Evolutionary conservation across 129 eudicot species (phyloP), one percentile per base, ranked within the genome.

Genomic region (Ambrosia trifida): DNA sequence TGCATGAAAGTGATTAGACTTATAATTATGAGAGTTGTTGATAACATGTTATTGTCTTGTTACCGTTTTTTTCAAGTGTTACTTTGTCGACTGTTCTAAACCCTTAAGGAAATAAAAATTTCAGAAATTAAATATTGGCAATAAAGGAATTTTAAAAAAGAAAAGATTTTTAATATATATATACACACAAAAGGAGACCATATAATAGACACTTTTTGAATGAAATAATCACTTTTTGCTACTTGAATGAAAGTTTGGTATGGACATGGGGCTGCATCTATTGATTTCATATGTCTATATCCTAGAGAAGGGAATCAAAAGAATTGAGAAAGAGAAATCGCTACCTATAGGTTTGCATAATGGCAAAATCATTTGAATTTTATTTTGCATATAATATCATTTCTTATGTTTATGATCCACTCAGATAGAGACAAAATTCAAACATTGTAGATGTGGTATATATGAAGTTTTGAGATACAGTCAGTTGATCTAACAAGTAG

Each of bases 181-280:
- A 12, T 5, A 56, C 18, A 20, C 58, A 62, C 71, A 64, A 77
- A 61, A 51, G 28, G 66, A 70, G 76, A 60, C 58, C 72, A 77
- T 77, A 77, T 77, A 77, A 77, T 77, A 70, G 35, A 69, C 72
- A 41, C 81, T 77, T 77, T 77, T 49, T 7, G 72, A 40, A 70
- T 40, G 76, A 77, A 77, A 77, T 77, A 77, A 77, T 71, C 45
- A 62, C 81, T 77, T 77, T 77, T 69, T 77, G 65, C 76, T 69
- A 77, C 66, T 61, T 77, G 65, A 32, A 49, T 77, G 81, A 69
- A 77, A 77, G 81, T 62, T 69, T 61, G 81, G 81, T 77, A 62
- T 60, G 81, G 76, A 43, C 58, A 69, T 77, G 70, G 70, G 70
- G 65, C 69, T 77, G 76, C 64, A 36, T 76, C 64, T 69, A 77